These are phyloP conservation scores for Ganoderma leucocontextum DNA, from an alignment of 1,284 basidiomycete genomes.

Conservation along the genomic window DNA sequence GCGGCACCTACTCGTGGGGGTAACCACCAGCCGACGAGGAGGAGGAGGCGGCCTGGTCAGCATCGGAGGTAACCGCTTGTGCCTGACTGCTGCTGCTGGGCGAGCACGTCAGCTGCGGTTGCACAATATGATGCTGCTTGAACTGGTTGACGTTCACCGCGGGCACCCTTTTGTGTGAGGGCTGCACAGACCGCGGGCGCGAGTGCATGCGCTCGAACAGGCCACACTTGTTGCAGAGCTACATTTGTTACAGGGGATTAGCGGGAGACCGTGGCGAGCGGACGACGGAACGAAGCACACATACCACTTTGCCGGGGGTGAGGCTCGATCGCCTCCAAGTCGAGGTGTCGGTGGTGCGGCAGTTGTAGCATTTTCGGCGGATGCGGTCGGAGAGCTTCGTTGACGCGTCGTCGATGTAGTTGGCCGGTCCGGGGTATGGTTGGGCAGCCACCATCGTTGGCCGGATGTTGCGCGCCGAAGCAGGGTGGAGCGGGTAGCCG, in stretches of 20 bases:
- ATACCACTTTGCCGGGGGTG: conserved; percentile 81
- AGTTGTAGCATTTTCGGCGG: conserved; percentile 80
- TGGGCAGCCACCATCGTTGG: conserved; percentile 42
- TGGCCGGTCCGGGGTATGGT: conserved; percentile 46
- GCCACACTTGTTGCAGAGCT: conserved; percentile 90
- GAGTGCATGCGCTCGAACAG: conserved; percentile 83
- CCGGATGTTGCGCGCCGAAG: conserved; percentile 39
- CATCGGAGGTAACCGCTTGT: conserved; percentile 19
- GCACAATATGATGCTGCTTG: conserved; percentile 41
- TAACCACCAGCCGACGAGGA: conserved; percentile 22
- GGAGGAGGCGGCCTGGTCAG: too few relatives aligned
- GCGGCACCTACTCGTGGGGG: conserved; percentile 22
- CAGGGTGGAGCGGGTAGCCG: conserved; percentile 37
- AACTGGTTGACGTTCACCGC: conserved; percentile 51
- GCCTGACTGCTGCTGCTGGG: conserved; percentile 22
- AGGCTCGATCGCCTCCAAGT: conserved; percentile 83
- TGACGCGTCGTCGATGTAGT: conserved; percentile 67
- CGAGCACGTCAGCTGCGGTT: conserved; percentile 14
- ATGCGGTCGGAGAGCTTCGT: conserved; percentile 81
- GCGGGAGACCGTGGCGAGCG: not conserved
- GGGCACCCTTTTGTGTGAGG: conserved; percentile 80
- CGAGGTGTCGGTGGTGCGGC: conserved; percentile 83
- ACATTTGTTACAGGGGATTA: not conserved
- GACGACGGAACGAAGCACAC: conserved; percentile 40
- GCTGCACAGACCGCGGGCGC: conserved; percentile 80